Conservation (phyloP, 495 filamentous ascomycete genomes). For the Aspergillus campestris region DNA sequence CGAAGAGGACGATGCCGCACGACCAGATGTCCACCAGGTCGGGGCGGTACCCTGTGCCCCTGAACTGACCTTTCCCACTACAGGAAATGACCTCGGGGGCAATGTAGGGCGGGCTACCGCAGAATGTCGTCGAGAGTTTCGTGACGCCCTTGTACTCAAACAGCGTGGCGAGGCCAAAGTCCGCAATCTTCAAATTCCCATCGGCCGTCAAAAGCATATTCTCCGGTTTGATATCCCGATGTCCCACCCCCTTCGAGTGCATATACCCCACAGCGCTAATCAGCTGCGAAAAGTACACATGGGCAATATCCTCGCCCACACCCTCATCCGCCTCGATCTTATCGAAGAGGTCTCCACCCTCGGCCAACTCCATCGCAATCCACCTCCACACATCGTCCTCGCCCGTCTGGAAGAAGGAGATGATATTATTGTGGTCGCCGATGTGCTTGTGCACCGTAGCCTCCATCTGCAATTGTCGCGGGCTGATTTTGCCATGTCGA, state of each 20-base stretch:
- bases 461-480: constrained; percentile 83
- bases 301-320: constrained; percentile 83
- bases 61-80: constrained; percentile 37
- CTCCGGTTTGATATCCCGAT: constrained; percentile 87
- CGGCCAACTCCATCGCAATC: constrained; percentile 97
- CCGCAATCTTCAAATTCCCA: constrained; percentile 89
- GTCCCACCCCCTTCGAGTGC: constrained; percentile 84
- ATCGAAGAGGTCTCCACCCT: constrained; percentile 96
- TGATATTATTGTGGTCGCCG: constrained; percentile 84
- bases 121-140: constrained; percentile 78
- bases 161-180: constrained; percentile 93
- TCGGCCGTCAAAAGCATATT: constrained; percentile 75
- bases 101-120: constrained; percentile 94
- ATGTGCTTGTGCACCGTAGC: constrained; percentile 80
- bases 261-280: constrained; percentile 87
- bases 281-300: constrained; percentile 92
- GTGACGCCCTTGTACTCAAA: constrained; percentile 78
- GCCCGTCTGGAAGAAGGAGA: constrained; percentile 79
- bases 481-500: constrained; percentile 76
- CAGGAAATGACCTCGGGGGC: constrained; percentile 78
- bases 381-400: constrained; percentile 89
- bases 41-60: constrained; percentile 63
- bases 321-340: constrained; percentile 98
- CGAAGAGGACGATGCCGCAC: constrained; percentile 92
- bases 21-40: constrained; percentile 94